phyloP scores from a whole-genome alignment of 1,284 basidiomycete species.

The Rhodotorula sp. region DNA sequence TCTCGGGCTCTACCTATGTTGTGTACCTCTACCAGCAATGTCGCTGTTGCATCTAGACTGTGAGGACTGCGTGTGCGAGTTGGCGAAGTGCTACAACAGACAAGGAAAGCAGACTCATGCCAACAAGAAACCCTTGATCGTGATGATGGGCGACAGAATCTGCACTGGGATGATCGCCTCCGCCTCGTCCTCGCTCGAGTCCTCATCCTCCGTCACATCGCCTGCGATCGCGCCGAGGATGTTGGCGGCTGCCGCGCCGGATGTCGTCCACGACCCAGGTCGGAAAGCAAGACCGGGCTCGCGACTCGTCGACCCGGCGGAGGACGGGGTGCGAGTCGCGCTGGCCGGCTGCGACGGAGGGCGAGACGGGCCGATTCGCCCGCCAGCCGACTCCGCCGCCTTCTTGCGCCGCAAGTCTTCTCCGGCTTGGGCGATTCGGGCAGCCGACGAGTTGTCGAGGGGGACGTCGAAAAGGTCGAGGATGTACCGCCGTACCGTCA shows the following conservation, averaged over 20 bases:
- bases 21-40: too few relatives aligned
- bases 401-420: constrained; percentile 4
- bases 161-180: constrained; percentile 8
- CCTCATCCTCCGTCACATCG: constrained; percentile 16
- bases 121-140: constrained; percentile 23
- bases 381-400: background rate
- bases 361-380: background rate
- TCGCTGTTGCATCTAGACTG: too few relatives aligned
- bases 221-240: background rate
- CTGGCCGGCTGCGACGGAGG: background rate
- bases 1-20: too few relatives aligned
- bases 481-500: constrained; percentile 86
- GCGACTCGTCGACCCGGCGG: background rate
- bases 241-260: background rate
- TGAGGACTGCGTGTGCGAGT: too few relatives aligned
- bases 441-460: background rate
- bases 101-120: background rate
- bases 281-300: background rate
- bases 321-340: background rate
- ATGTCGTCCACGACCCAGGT: background rate
- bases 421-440: constrained; percentile 10
- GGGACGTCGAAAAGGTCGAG: constrained; percentile 82
- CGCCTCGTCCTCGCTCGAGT: constrained; percentile 13
- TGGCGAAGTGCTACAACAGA: background rate
- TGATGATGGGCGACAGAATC: constrained; percentile 19